Base-by-base conservation (phyloP, 805 yeast genomes). In the Candida tammaniensis region DNA sequence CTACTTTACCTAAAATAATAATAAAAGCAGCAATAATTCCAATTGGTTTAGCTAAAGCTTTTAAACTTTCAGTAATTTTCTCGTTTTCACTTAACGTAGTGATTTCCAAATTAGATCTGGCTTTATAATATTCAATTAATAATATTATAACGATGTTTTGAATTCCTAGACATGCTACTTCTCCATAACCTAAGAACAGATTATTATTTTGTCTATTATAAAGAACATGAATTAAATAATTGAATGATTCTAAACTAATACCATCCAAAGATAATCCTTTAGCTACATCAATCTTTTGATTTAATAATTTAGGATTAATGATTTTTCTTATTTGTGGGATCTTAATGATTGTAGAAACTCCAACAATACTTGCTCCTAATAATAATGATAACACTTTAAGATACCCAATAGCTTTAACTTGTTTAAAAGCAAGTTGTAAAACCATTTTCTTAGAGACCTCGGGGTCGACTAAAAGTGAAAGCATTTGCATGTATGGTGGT, bases 271-370 rank as follows among this genome's bases (percentile, higher is more conserved):
- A 59, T 30, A 67, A 51, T 0, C 72, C 73, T 22, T 49, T 47
- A 27, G 63, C 67, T 27, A 65, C 68, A 3, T 39, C 24, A 14
- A 57, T 47, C 17, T 61, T 46, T 10, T 44, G 51, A 12, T 47
- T 42, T 21, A 58, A 43, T 10, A 48, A 35, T 25, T 42, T 33
- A 4, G 65, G 68, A 15, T 40, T 43, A 24, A 56, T 31, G 30
- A 67, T 57, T 46, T 65, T 65, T 26, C 37, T 39, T 33, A 67
- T 65, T 38, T 67, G 73, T 3, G 73, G 73, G 17, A 65, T 43
- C 48, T 61, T 59, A 37, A 65, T 59, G 12, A 65, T 43, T 27
- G 67, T 57, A 16, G 70, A 61, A 3, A 46, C 61, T 1, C 59
- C 70, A 15, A 66, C 70, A 33, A 59, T 54, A 10, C 51, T 40